Evolutionary conservation across 306 rosid genomes (phyloP).

Genomic region (Biancaea sappan): DNA sequence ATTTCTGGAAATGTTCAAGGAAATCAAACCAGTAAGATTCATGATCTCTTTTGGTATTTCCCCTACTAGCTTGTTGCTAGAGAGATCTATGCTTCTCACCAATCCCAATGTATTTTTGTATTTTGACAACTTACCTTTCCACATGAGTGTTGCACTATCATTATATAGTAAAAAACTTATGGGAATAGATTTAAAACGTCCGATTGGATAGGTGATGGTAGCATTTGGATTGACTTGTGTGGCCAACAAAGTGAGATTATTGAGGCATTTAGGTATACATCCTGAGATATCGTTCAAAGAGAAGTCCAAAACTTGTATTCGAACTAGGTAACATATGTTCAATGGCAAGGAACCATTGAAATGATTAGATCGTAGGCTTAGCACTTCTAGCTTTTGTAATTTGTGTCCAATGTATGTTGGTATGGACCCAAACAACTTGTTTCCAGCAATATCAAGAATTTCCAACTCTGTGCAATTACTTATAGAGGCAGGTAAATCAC

Average conservation of each 20-base stretch:
- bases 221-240: not conserved
- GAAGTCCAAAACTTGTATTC: not conserved
- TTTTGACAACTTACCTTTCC: not conserved
- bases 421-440: not conserved
- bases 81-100: not conserved
- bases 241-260: not conserved
- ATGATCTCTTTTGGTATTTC: no score
- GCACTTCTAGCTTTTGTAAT: not conserved
- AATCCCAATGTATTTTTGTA: not conserved
- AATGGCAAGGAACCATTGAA: conserved; percentile 2
- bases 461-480: not conserved
- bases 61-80: not conserved
- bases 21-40: no score
- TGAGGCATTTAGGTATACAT: not conserved
- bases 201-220: not conserved
- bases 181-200: no score
- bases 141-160: not conserved
- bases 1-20: no score
- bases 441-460: not conserved
- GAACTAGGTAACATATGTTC: not conserved
- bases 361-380: not conserved
- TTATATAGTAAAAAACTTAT: no score
- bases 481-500: not conserved
- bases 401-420: conserved; percentile 21
- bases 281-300: not conserved